Base-by-base conservation (phyloP, 345 rosid species). In the Leavenworthia alabamica region DNA sequence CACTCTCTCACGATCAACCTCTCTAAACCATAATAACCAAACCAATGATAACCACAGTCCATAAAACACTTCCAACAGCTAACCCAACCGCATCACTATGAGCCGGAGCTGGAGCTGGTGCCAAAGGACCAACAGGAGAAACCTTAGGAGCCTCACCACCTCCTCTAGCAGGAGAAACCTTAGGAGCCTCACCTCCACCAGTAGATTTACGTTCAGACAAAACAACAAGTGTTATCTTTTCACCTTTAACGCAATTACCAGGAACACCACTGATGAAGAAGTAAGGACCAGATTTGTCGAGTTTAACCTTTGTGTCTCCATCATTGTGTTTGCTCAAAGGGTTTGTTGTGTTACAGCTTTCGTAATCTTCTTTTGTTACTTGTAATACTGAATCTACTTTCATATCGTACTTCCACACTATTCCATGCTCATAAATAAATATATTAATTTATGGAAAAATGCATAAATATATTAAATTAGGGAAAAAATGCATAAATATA, bases 181-280 rank as follows among this genome's bases (percentile, higher is more conserved):
- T 42, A 33, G 65, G 64, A 62, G 48, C 14, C 3, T 1, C 57
- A 28, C 40, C 14, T 19, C 37, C 45, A 15, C 46, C 66, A 41
- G 60, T 24, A 27, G 58, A 64, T 26, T 45, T 51, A 23, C 74
- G 74, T 58, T 68, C 64, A 45, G 85, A 57, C 70, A 80, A 44
- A 33, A 83, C 89, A 27, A 77, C 77, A 1, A 86, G 59, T 3
- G 48, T 20, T 0, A 85, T 46, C 73, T 82, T 86, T 67, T 82
- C 43, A 7, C 89, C 87, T 3, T 79, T 80, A 48, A 35, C 61
- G 49, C 89, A 82, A 33, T 66, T 73, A 0, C 79, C 82, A 8
- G 68, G 44, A 16, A 77, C 76, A 36, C 94, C 94, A 42, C 86
- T 86, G 15, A 86, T 82, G 78, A 83, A 86, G 73, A 64, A 83